Evolutionary conservation across 192 early-diverging fungal genomes (phyloP), one percentile per base, ranked within the genome.

Genomic region (Coemansia reversa): DNA sequence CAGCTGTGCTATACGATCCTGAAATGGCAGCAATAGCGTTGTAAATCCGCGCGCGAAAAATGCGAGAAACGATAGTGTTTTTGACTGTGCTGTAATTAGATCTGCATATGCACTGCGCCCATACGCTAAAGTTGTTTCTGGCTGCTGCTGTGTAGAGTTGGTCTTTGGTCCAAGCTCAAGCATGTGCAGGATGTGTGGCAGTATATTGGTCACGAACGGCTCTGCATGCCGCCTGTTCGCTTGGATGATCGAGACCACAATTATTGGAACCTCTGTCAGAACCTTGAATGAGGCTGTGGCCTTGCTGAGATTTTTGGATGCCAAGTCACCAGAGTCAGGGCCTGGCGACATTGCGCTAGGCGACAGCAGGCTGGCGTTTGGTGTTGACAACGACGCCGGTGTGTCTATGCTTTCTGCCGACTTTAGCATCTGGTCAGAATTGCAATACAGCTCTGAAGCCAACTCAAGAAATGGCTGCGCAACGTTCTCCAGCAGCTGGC

Each of bases 21-120:
- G 86, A 69, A 90, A 87, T 42, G 91, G 89, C 47, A 86, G 75
- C 55, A 96, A 65, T 14, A 85, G 67, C 24, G 73, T 60, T 5
- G 88, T 85, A 42, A 94, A 97, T 32, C 88, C 91, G 24, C 92
- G 85, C 53, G 96, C 82, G 63, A 98, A 93, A 78, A 96, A 98
- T 3, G 96, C 96, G 55, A 99, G 75, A 66, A 98, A 99, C 7
- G 95, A 96, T 75, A 98, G 89, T 24, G 97, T 99, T 85, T 99
- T 99, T 42, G 96, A 93, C 84, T 99, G 97, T 20, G 97, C 89
- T 8, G 92, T 88, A 30, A 96, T 97, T 62, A 97, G 90, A 39
- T 99, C 97, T 2, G 63, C 39, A 52, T 73, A 55, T 62, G 83
- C 53, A 76, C 84, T 51, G 53, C 89, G 85, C 58, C 81, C 78